Evolutionary conservation across 2,329 filamentous ascomycete genomes (phyloP), one percentile per base, ranked within the genome.

Genomic region (Stagonosporopsis rhizophila): DNA sequence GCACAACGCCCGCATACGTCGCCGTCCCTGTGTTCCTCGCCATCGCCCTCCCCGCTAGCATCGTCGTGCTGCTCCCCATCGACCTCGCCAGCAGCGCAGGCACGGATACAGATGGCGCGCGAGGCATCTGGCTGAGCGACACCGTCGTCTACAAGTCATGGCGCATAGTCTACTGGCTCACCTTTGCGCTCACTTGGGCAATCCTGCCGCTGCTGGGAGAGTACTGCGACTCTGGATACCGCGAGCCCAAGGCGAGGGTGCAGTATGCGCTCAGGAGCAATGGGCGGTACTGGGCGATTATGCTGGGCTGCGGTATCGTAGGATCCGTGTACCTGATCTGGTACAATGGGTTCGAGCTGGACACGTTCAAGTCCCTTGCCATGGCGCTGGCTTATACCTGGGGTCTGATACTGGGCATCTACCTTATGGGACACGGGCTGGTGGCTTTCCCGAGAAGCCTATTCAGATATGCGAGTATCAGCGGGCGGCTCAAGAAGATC

Each of bases 151-250:
- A 96, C 69, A 91, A 97, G 22, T 89, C 89, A 55, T 99, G 95
- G 95, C 86, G 94, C 72, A 94, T 99, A 62, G 89, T 90, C 19
- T 99, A 99, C 79, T 99, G 95, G 95, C 82, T 99, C 52, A 98
- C 94, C 0, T 99, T 99, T 78, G 87, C 88, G 46, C 79, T 99
- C 70, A 98, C 94, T 52, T 99, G 95, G 95, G 86, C 92, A 59
- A 92, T 99, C 60, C 87, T 99, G 32, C 95, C 95, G 14, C 85
- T 98, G 46, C 86, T 99, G 53, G 95, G 89, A 75, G 94, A 98
- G 77, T 99, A 96, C 77, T 89, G 91, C 76, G 95, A 98, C 76
- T 90, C 94, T 25, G 95, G 95, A 50, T 96, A 96, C 75, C 89
- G 92, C 67, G 92, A 96, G 60, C 89, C 92, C 4, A 89, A 88